Evolutionary conservation across 1,284 basidiomycete species (phyloP).

Genomic region (Tylopilus sp.): DNA sequence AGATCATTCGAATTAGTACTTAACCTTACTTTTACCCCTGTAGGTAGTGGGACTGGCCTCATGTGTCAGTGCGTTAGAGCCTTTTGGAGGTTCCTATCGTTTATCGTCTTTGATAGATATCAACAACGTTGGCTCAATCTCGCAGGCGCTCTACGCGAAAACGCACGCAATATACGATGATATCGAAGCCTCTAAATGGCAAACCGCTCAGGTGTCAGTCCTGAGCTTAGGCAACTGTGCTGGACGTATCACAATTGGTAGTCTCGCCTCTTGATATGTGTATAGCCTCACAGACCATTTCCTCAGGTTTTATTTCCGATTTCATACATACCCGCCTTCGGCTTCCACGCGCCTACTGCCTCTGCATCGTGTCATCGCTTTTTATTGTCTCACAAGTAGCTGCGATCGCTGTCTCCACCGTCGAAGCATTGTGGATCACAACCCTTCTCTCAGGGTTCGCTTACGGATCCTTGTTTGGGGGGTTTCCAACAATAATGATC

Average conservation of each 20-base stretch:
- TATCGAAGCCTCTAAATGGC: slow-evolving; percentile 75
- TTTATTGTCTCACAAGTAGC: slow-evolving; percentile 80
- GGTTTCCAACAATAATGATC: slow-evolving; percentile 80
- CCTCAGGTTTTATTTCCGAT: slow-evolving; percentile 79
- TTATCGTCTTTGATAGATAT: slow-evolving; percentile 67
- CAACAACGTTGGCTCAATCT: slow-evolving; percentile 94
- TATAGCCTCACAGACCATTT: not conserved
- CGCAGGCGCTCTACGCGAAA: slow-evolving; percentile 84
- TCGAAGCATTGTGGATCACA: slow-evolving; percentile 79
- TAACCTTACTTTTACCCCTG: slow-evolving; percentile 1
- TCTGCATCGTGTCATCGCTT: slow-evolving; percentile 71
- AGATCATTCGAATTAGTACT: not conserved
- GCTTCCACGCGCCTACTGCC: slow-evolving; percentile 77
- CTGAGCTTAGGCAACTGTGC: slow-evolving; percentile 88
- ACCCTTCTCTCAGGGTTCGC: slow-evolving; percentile 79
- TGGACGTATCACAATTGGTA: slow-evolving; percentile 85
- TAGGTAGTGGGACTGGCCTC: slow-evolving; percentile 89
- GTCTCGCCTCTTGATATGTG: not conserved
- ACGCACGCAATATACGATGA: slow-evolving; percentile 74
- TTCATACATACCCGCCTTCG: slow-evolving; percentile 67
- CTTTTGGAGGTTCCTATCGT: not conserved
- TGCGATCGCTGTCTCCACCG: slow-evolving; percentile 67
- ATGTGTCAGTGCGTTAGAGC: slow-evolving; percentile 71
- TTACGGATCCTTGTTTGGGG: slow-evolving; percentile 85
- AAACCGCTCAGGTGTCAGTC: slow-evolving; percentile 88